These are phyloP conservation scores for Acacia pycnantha DNA, from an alignment of 331 rosid genomes.

Conservation along the genomic window DNA sequence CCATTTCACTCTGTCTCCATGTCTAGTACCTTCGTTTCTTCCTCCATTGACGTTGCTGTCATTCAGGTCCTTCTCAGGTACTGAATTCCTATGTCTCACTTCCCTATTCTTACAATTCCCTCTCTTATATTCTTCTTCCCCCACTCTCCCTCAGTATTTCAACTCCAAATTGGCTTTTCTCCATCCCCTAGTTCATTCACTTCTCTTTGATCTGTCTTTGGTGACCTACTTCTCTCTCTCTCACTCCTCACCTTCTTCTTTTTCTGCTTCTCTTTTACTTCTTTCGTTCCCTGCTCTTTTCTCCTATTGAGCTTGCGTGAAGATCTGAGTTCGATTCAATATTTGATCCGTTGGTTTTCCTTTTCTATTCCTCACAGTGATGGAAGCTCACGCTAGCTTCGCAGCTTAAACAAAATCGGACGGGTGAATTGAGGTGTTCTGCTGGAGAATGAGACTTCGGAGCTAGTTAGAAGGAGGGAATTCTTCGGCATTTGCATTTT, in stretches of 20 bases:
- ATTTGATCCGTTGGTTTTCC: constrained; percentile 14
- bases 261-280: not conserved
- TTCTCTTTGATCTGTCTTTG: constrained; percentile 49
- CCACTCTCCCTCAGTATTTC: constrained; percentile 17
- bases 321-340: constrained; percentile 39
- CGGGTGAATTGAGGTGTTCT: constrained; percentile 9
- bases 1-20: constrained; percentile 11
- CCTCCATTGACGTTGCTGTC: constrained; percentile 31
- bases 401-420: not conserved
- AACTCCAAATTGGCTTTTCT: constrained; percentile 2
- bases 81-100: constrained; percentile 17
- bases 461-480: constrained; percentile 34
- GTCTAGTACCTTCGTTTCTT: constrained; percentile 2
- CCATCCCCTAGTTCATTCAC: constrained; percentile 35
- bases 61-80: constrained; percentile 20
- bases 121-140: constrained; percentile 5
- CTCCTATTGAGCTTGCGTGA: not conserved
- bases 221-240: not conserved
- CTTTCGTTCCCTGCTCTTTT: not conserved
- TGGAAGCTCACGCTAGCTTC: constrained; percentile 18
- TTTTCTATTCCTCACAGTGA: constrained; percentile 27
- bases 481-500: constrained; percentile 49
- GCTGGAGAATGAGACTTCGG: constrained; percentile 28
- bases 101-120: not conserved
- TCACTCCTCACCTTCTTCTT: not conserved